phyloP scores from a whole-genome alignment of 2,329 filamentous ascomycete genomes.

The Colletotrichum simmondsii region DNA sequence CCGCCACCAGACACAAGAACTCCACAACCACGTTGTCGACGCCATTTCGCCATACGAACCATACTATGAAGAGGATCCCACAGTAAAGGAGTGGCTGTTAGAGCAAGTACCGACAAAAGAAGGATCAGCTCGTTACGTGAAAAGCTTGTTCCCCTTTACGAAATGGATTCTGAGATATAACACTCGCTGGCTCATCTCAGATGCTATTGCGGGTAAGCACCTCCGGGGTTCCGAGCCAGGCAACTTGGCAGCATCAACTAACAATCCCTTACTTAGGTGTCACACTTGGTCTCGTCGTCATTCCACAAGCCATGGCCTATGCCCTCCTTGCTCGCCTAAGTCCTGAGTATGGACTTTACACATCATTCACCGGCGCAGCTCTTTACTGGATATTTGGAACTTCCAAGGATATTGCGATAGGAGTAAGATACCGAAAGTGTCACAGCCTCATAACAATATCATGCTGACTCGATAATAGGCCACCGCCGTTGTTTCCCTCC shows the following conservation, averaged over 20 bases:
- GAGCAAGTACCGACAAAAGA: slow-evolving; percentile 61
- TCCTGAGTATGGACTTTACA: slow-evolving; percentile 80
- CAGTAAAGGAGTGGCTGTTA: slow-evolving; percentile 69
- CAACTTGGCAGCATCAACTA: slow-evolving; percentile 15
- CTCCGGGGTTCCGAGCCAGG: neutral
- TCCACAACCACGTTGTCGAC: slow-evolving; percentile 1
- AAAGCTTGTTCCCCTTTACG: slow-evolving; percentile 70
- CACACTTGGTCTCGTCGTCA: slow-evolving; percentile 74
- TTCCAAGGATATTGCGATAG: slow-evolving; percentile 87
- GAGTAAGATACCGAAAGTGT: slow-evolving; percentile 50
- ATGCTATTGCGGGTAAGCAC: slow-evolving; percentile 74
- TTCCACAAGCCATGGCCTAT: slow-evolving; percentile 85
- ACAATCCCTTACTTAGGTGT: slow-evolving; percentile 41
- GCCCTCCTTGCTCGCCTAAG: slow-evolving; percentile 75
- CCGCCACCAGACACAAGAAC: slow-evolving; percentile 25
- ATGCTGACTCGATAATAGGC: slow-evolving; percentile 54
- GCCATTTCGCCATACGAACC: slow-evolving; percentile 26
- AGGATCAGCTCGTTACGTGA: slow-evolving; percentile 62
- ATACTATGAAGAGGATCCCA: slow-evolving; percentile 74
- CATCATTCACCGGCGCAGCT: slow-evolving; percentile 83
- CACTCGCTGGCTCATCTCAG: slow-evolving; percentile 76
- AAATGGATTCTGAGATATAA: slow-evolving; percentile 80
- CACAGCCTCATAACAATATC: no score
- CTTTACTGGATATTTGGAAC: slow-evolving; percentile 88
- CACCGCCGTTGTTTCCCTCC: slow-evolving; percentile 61